Evolutionary conservation across 176 grass and related monocot genomes (phyloP).

Genomic region (Neostapfia colusana): DNA sequence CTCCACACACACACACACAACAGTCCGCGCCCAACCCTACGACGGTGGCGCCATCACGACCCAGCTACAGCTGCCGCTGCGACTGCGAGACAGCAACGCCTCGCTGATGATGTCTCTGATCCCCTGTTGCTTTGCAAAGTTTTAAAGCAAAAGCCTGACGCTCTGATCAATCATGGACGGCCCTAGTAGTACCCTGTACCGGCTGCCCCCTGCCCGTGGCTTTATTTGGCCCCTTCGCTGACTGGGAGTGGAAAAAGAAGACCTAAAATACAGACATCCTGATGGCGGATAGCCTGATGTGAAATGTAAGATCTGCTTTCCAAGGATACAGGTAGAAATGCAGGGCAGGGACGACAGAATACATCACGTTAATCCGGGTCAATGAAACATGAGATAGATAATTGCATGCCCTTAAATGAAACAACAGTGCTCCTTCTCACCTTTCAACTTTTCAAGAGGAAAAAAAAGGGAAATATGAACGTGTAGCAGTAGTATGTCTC

Average conservation of each 20-base stretch:
- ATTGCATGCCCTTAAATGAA: no score
- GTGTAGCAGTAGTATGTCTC: background rate
- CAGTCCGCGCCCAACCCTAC: background rate
- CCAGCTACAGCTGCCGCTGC: background rate
- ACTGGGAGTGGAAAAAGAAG: no score
- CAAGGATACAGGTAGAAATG: no score
- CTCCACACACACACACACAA: background rate
- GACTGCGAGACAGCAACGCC: background rate
- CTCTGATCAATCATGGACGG: conserved; percentile 33
- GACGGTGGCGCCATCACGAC: background rate
- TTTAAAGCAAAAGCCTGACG: conserved; percentile 45
- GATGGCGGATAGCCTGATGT: conserved; percentile 25
- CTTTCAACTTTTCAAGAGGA: no score
- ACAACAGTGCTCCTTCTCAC: no score
- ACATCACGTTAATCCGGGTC: no score
- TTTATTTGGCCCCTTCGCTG: conserved; percentile 22
- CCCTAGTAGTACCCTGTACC: background rate
- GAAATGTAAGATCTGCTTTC: no score
- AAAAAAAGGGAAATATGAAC: no score
- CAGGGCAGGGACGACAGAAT: no score
- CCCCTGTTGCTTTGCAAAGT: conserved; percentile 22
- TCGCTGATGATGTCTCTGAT: background rate
- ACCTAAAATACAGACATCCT: no score
- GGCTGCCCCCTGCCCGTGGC: background rate
- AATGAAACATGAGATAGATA: background rate